phyloP scores from a whole-genome alignment of 192 early-diverging fungal species.

The Coemansia sp. region DNA sequence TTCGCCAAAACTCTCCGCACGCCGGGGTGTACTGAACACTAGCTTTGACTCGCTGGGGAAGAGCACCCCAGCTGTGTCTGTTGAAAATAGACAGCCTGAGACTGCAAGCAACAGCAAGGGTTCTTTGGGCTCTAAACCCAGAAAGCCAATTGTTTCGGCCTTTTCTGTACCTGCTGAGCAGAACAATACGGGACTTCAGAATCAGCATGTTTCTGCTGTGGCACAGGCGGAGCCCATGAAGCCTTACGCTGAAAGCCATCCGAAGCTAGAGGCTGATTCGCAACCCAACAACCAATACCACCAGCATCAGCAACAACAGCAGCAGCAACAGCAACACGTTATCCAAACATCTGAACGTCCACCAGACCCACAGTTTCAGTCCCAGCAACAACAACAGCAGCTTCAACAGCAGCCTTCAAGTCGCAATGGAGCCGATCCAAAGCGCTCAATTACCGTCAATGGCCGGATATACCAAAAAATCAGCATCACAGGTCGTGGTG shows the following conservation, averaged over 20 bases:
- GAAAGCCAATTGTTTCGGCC: slow-evolving; percentile 2
- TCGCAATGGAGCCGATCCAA: slow-evolving; percentile 23
- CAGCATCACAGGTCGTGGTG: slow-evolving; percentile 76
- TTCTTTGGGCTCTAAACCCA: slow-evolving; percentile 6
- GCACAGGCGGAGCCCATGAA: slow-evolving; percentile 10
- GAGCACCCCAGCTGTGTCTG: slow-evolving; percentile 3
- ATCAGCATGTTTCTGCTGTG: slow-evolving; percentile 22
- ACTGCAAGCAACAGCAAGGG: background rate
- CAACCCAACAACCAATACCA: background rate
- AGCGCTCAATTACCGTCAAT: slow-evolving; percentile 50
- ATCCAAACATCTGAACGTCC: too few species aligned
- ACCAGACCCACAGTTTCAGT: slow-evolving; percentile 1
- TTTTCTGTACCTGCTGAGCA: slow-evolving; percentile 17
- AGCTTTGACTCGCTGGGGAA: slow-evolving; percentile 36
- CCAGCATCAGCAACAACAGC: slow-evolving; percentile 8
- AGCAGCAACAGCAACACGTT: slow-evolving; percentile 4
- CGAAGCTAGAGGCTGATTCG: background rate
- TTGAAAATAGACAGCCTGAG: background rate
- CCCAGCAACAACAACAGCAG: slow-evolving; percentile 13
- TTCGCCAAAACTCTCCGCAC: slow-evolving; percentile 36
- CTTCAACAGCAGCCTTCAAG: background rate
- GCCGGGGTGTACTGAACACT: slow-evolving; percentile 15
- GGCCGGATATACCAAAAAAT: slow-evolving; percentile 54
- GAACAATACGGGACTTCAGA: slow-evolving; percentile 20
- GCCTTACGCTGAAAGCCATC: background rate